phyloP scores from a whole-genome alignment of 129 eudicot genomes.

The Pittosporum tobira region DNA sequence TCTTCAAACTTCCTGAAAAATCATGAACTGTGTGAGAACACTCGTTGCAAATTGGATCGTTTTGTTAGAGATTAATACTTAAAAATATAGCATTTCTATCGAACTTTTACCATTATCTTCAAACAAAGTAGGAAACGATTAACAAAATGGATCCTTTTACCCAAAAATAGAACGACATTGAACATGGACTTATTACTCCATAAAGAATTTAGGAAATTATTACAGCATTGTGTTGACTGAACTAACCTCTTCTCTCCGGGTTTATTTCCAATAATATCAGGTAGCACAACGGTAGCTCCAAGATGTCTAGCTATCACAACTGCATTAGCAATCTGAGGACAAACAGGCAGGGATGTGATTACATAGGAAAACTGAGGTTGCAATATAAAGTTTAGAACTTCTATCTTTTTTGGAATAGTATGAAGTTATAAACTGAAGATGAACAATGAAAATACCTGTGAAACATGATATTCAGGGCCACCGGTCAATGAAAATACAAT shows the following conservation, averaged over 20 bases:
- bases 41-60: background rate
- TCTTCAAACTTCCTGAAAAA: background rate
- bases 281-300: constrained; percentile 76
- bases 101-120: no score
- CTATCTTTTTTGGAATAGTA: no score
- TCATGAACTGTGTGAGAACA: background rate
- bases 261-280: constrained; percentile 50
- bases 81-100: no score
- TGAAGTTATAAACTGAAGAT: no score
- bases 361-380: background rate
- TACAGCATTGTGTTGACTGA: background rate
- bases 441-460: constrained; percentile 39
- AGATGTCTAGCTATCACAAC: constrained; percentile 54
- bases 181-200: background rate
- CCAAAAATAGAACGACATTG: no score
- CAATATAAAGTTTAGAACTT: no score
- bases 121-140: background rate
- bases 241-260: constrained; percentile 48
- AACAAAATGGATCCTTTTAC: background rate
- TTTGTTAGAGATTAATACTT: background rate
- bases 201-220: background rate
- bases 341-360: constrained; percentile 6
- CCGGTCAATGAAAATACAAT: constrained; percentile 43
- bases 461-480: constrained; percentile 66
- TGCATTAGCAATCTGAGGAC: constrained; percentile 62